A percentile compares a stretch with the other conserved stretches of the same genome.
Evolutionary conservation across 257 asterid species (phyloP).

Genomic region (Ballota nigra): DNA sequence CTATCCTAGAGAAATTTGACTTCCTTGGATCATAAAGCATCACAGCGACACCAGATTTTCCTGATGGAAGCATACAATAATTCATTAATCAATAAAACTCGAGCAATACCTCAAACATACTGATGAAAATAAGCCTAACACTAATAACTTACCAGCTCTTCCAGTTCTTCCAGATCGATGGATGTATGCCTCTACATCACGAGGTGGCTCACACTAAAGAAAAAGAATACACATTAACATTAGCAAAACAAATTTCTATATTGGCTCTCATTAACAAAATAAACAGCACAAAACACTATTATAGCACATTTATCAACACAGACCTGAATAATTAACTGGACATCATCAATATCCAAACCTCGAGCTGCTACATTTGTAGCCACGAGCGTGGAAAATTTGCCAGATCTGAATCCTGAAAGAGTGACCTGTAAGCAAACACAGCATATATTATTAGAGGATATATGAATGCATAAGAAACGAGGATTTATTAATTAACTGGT

Average conservation of each 20-base stretch:
- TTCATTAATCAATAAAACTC: not conserved
- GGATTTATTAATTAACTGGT: not conserved
- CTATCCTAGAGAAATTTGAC: constrained; percentile 80
- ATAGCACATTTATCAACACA: constrained; percentile 8
- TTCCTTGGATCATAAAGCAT: constrained; percentile 95
- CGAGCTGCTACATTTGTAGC: constrained; percentile 99
- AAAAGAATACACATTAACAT: not conserved
- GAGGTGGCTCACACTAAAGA: constrained; percentile 92
- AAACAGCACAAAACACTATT: not conserved
- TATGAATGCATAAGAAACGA: not conserved
- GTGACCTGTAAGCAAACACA: constrained; percentile 61
- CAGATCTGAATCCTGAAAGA: constrained; percentile 83
- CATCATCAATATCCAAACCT: constrained; percentile 95
- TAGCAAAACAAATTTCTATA: not conserved
- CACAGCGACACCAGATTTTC: constrained; percentile 88
- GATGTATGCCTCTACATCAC: constrained; percentile 94
- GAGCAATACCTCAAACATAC: constrained; percentile 3
- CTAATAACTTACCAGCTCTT: constrained; percentile 68
- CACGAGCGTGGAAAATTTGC: constrained; percentile 76
- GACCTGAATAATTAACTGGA: constrained; percentile 95
- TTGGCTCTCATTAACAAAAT: not conserved
- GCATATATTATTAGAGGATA: not conserved
- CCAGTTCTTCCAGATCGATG: constrained; percentile 99
- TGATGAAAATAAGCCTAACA: constrained; percentile 6
- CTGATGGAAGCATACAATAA: constrained; percentile 35